phyloP scores from a whole-genome alignment of 2,329 filamentous ascomycete genomes.

The Aspergillus chevalieri region DNA sequence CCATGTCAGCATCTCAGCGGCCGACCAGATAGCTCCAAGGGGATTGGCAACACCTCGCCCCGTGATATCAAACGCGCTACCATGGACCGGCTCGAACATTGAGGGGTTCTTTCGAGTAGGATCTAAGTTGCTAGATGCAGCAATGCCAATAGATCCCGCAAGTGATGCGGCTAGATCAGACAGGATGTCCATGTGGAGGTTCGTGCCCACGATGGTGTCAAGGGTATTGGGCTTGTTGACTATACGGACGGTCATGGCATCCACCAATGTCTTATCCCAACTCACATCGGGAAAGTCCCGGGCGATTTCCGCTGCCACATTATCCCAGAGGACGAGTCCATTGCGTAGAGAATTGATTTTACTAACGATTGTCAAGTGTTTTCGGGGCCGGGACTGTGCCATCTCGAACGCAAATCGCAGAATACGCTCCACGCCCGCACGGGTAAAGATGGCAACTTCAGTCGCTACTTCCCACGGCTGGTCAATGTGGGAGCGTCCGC shows the following conservation, averaged over 20 bases:
- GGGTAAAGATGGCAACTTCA: conserved; percentile 50
- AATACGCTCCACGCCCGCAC: conserved; percentile 46
- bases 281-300: conserved; percentile 47
- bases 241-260: conserved; percentile 53
- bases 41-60: conserved; percentile 57
- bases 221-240: conserved; percentile 45
- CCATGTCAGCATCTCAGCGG: conserved; percentile 61
- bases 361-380: conserved; percentile 48
- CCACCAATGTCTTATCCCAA: conserved; percentile 53
- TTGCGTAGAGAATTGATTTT: conserved; percentile 52
- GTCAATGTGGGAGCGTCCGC: conserved; percentile 47
- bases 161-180: conserved; percentile 64
- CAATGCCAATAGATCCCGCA: conserved; percentile 64
- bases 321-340: conserved; percentile 54
- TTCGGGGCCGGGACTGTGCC: conserved; percentile 42
- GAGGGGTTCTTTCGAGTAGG: conserved; percentile 55
- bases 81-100: conserved; percentile 59
- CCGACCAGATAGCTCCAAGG: conserved; percentile 62
- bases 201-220: conserved; percentile 51
- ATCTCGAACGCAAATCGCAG: conserved; percentile 51
- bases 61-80: conserved; percentile 58
- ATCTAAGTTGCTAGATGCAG: conserved; percentile 62
- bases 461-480: conserved; percentile 49
- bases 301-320: conserved; percentile 43
- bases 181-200: conserved; percentile 58